Percentiles rank a stretch among this genome's conserved stretches.
These are phyloP conservation scores for Lactarius vividus DNA, from an alignment of 768 basidiomycete species.

Conservation along the genomic window DNA sequence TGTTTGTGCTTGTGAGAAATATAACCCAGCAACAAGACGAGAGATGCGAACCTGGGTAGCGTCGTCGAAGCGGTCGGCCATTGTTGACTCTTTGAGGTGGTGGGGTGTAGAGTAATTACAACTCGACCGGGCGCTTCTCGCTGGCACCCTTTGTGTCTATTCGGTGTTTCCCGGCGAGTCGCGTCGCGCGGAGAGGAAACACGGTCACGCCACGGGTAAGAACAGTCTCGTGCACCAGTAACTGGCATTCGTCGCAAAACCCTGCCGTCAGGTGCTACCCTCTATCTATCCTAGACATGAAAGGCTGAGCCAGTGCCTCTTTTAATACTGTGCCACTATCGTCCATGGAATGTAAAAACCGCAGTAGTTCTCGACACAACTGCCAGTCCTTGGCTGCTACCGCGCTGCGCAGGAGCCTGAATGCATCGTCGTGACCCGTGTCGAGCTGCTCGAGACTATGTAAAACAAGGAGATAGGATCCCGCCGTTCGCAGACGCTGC, in stretches of 20 bases:
- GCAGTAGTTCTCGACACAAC: slow-evolving; percentile 85
- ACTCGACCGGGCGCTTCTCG: not conserved
- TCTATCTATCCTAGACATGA: slow-evolving; percentile 33
- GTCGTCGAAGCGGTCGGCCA: slow-evolving; percentile 69
- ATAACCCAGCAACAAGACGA: slow-evolving; percentile 2
- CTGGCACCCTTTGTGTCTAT: not conserved
- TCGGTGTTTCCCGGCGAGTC: slow-evolving; percentile 9
- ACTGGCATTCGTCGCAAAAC: not conserved
- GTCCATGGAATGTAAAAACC: slow-evolving; percentile 92
- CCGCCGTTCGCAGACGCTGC: slow-evolving; percentile 79
- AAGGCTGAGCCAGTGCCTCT: slow-evolving; percentile 56
- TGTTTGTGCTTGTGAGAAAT: not conserved
- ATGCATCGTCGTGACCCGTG: slow-evolving; percentile 73
- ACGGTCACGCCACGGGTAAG: not conserved
- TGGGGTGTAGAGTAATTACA: not conserved
- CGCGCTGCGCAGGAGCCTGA: slow-evolving; percentile 75
- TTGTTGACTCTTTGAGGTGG: slow-evolving; percentile 29
- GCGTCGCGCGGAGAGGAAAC: not conserved
- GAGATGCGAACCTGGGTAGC: slow-evolving; percentile 58
- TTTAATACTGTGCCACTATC: slow-evolving; percentile 73
- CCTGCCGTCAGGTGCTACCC: not conserved
- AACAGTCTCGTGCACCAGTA: not conserved
- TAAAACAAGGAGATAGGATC: slow-evolving; percentile 89
- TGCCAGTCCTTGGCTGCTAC: slow-evolving; percentile 81
- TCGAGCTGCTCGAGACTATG: slow-evolving; percentile 92